Conservation (phyloP, 2,329 filamentous ascomycete genomes). For the Lasiodiplodia theobromae region DNA sequence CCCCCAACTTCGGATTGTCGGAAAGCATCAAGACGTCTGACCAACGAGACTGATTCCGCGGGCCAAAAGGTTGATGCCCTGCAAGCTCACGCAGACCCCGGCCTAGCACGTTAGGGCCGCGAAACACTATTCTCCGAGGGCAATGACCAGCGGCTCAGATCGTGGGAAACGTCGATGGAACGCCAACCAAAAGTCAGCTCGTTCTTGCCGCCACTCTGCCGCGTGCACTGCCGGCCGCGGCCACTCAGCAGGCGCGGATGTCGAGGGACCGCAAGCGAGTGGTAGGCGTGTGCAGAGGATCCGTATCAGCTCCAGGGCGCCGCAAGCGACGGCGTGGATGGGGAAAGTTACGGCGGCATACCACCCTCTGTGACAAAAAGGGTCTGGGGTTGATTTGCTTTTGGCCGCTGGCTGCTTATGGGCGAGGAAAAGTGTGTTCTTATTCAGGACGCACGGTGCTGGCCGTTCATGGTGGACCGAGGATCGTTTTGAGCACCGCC, state of each 20-base stretch:
- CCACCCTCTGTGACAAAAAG: slow-evolving; percentile 21
- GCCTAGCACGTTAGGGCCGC: slow-evolving; percentile 1
- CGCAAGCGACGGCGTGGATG: slow-evolving; percentile 20
- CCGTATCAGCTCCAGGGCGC: slow-evolving; percentile 18
- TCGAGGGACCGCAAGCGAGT: slow-evolving; percentile 5
- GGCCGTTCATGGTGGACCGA: slow-evolving; percentile 1
- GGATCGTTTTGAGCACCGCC: slow-evolving; percentile 27
- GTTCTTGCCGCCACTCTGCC: slow-evolving; percentile 14
- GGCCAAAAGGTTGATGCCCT: slow-evolving; percentile 13
- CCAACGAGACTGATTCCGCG: no score
- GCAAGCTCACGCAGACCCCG: slow-evolving; percentile 10
- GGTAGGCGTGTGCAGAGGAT: slow-evolving; percentile 14
- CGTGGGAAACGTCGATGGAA: slow-evolving; percentile 18
- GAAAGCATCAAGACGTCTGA: slow-evolving; percentile 2
- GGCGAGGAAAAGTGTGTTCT: slow-evolving; percentile 3
- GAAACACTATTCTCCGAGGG: slow-evolving; percentile 21
- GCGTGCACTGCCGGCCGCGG: slow-evolving; percentile 6
- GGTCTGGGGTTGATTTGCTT: slow-evolving; percentile 28
- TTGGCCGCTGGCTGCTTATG: slow-evolving; percentile 16
- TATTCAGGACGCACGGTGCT: slow-evolving; percentile 25
- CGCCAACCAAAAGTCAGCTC: slow-evolving; percentile 13
- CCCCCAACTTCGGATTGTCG: slow-evolving; percentile 16
- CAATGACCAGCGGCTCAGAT: slow-evolving; percentile 10
- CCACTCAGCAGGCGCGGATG: slow-evolving; percentile 25
- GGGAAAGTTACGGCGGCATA: slow-evolving; percentile 17